Evolutionary conservation across 768 basidiomycete species (phyloP), one percentile per base, ranked within the genome.

Genomic region (Xanthoconium purpureum): DNA sequence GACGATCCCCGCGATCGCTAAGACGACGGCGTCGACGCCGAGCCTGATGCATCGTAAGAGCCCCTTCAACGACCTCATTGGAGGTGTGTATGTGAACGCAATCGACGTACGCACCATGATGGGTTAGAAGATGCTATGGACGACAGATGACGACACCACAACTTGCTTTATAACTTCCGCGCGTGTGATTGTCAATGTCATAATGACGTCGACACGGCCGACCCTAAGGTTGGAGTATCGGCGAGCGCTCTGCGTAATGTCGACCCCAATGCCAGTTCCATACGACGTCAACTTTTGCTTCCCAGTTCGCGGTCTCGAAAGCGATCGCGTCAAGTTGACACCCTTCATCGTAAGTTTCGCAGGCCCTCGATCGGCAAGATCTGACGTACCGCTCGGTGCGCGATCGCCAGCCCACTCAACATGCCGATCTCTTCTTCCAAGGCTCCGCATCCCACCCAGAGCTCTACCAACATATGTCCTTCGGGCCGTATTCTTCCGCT

Each of bases 281-380:
- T 40, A 50, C 15, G 71, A 81, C 53, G 35, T 73, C 54, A 81
- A 84, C 54, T 83, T 84, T 62, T 80, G 77, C 56, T 81, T 79
- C 59, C 74, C 78, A 2, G 67, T 83, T 2, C 77, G 74, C 3
- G 66, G 74, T 18, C 67, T 85, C 14, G 75, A 83, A 59, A 82
- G 70, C 57, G 75, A 78, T 13, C 71, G 77, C 18, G 64, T 84
- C n/a, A 76, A 71, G 53, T 68, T 85, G 17, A 73, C 72, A 0
- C 82, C 81, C 1, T 84, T 84, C 66, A 66, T 78, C 38, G 80
- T 81, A 55, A 62, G 76, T 65, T 40, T 44, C 30, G n/a, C 28
- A 6, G 39, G 17, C 18, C 3, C 29, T 17, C 5, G n/a, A 17
- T 37, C 24, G 36, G 9, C 15, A 1, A 28, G 5, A 29, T 29